Conservation (phyloP, 1,284 basidiomycete species). For the Bondarzewia mesenterica region DNA sequence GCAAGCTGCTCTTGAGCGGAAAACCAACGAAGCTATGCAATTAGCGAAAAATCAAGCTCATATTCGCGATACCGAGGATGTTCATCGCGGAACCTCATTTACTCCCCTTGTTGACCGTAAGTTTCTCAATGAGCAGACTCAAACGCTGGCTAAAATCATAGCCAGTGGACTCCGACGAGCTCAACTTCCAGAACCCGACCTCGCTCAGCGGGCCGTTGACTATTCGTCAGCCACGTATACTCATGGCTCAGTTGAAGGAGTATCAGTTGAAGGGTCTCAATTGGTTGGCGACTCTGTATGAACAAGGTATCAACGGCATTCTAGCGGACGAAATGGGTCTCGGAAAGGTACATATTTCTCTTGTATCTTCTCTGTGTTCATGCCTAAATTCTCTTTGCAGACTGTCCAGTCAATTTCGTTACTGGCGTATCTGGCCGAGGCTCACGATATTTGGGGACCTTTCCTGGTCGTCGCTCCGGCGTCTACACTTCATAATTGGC, state of each 20-base stretch:
- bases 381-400: constrained; percentile 31
- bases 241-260: constrained; percentile 96
- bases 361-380: not conserved
- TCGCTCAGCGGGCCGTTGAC: constrained; percentile 84
- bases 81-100: constrained; percentile 19
- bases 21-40: constrained; percentile 69
- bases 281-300: constrained; percentile 97
- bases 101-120: constrained; percentile 59
- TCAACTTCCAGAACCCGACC: constrained; percentile 99
- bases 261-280: constrained; percentile 98
- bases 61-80: constrained; percentile 39
- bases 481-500: constrained; percentile 99
- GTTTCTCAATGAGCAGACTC: constrained; percentile 18
- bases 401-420: constrained; percentile 99
- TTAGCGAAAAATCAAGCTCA: constrained; percentile 61
- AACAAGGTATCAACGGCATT: constrained; percentile 99
- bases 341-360: constrained; percentile 60
- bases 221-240: constrained; percentile 90
- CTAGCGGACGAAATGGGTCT: constrained; percentile 99
- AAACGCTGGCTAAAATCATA: too few relatives aligned
- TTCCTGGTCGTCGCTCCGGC: constrained; percentile 99
- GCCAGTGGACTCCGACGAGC: constrained; percentile 88
- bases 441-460: constrained; percentile 98
- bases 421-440: constrained; percentile 93
- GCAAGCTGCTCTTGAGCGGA: constrained; percentile 72